A percentile compares a stretch with the other conserved stretches of the same genome.
Evolutionary conservation across 257 asterid genomes (phyloP).

Genomic region (Gynochthodes officinalis): DNA sequence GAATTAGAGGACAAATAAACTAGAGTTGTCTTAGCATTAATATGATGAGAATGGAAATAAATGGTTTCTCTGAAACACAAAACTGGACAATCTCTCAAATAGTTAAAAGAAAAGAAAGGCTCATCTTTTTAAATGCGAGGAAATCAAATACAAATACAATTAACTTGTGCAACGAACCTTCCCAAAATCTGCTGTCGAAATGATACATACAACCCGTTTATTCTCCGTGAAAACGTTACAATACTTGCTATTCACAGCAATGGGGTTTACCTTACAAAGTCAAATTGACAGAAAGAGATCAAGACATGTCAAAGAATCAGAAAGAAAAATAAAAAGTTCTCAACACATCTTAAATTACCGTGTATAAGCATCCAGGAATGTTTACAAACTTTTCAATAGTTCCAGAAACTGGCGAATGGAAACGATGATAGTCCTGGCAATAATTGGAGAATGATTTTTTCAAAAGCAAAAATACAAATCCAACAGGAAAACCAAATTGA

Average conservation of each 20-base stretch:
- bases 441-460: constrained; percentile 16
- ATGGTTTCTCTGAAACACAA: not conserved
- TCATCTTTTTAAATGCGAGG: constrained; percentile 1
- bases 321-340: not conserved
- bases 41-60: not conserved
- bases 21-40: not conserved
- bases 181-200: constrained; percentile 85
- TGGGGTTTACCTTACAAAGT: constrained; percentile 88
- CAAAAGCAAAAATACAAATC: not conserved
- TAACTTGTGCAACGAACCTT: constrained; percentile 57
- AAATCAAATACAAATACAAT: not conserved
- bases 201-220: constrained; percentile 73
- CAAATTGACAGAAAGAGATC: not conserved
- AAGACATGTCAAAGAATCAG: constrained; percentile 1
- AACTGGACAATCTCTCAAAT: not conserved
- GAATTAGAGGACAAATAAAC: not conserved
- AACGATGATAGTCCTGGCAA: constrained; percentile 96
- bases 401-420: constrained; percentile 95
- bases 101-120: not conserved
- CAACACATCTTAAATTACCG: constrained; percentile 44
- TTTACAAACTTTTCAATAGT: constrained; percentile 71
- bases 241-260: constrained; percentile 99
- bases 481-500: constrained; percentile 9
- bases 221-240: constrained; percentile 98
- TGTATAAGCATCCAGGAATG: constrained; percentile 92